These are phyloP conservation scores for Dictyostelium firmibasis DNA, from an alignment of 78 protist species.

Conservation along the genomic window DNA sequence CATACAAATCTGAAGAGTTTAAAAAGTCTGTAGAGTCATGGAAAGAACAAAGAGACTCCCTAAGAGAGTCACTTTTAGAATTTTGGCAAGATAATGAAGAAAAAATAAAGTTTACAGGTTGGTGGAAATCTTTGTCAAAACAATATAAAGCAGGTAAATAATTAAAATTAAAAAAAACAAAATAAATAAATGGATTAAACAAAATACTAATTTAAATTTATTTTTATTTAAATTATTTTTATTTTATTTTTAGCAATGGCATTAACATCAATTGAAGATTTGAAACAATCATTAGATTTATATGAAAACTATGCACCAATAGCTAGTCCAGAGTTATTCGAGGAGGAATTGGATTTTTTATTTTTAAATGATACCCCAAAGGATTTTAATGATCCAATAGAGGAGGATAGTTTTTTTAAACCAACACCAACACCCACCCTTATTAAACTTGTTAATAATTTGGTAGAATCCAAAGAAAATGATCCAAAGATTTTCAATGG, in stretches of 20 bases:
- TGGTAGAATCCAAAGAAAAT: conserved; percentile 31
- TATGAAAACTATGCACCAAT: not conserved
- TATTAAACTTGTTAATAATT: not conserved
- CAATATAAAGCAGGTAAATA: not conserved
- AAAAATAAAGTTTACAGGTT: not conserved
- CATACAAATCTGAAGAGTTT: not conserved
- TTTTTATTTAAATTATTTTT: not conserved
- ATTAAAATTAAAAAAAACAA: not conserved
- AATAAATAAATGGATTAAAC: no score
- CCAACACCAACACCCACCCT: not conserved
- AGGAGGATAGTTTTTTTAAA: not conserved
- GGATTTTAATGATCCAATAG: not conserved
- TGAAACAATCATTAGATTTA: not conserved
- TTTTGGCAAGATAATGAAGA: conserved; percentile 37
- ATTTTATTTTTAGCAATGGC: not conserved
- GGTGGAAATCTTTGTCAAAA: not conserved
- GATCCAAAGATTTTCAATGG: not conserved
- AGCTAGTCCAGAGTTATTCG: not conserved
- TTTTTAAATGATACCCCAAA: not conserved
- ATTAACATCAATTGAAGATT: conserved; percentile 27
- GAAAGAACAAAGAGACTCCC: not conserved
- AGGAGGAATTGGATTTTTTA: not conserved
- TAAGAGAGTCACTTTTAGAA: conserved; percentile 14
- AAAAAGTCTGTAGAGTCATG: not conserved
- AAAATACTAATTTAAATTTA: no score